Conservation (phyloP, 2,329 filamentous ascomycete species). For the Pseudocercospora cruenta region DNA sequence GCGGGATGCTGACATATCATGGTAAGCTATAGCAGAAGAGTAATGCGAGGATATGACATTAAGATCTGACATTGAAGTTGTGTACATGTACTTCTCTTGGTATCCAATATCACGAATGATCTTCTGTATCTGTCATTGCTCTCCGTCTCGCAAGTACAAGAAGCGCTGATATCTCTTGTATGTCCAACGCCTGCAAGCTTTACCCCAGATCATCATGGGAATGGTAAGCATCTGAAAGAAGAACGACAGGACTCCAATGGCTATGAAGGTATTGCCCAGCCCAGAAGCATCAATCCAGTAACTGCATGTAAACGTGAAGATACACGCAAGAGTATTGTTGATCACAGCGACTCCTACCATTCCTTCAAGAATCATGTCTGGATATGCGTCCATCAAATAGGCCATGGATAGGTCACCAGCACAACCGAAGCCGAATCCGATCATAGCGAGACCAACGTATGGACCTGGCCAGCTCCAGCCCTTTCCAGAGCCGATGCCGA, state of each 20-base stretch:
- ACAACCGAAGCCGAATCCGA: slow-evolving; percentile 63
- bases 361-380: slow-evolving; percentile 61
- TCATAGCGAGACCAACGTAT: slow-evolving; percentile 60
- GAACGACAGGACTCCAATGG: slow-evolving; percentile 56
- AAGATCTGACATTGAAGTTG: too few relatives aligned
- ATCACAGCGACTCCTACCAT: slow-evolving; percentile 63
- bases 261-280: slow-evolving; percentile 55
- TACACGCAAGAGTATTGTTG: slow-evolving; percentile 59
- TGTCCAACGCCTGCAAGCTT: slow-evolving; percentile 54
- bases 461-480: slow-evolving; percentile 58
- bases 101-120: neutral
- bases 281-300: slow-evolving; percentile 54
- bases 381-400: slow-evolving; percentile 60
- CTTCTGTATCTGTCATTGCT: slow-evolving; percentile 16
- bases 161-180: slow-evolving; percentile 33
- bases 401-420: slow-evolving; percentile 58
- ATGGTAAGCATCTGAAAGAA: slow-evolving; percentile 55
- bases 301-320: slow-evolving; percentile 55
- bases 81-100: neutral
- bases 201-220: slow-evolving; percentile 61
- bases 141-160: slow-evolving; percentile 32
- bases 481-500: slow-evolving; percentile 56
- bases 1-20: too few relatives aligned
- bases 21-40: too few relatives aligned
- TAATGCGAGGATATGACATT: too few relatives aligned